Base-by-base conservation (phyloP, 768 basidiomycete species). In the Agrocybe praecox region DNA sequence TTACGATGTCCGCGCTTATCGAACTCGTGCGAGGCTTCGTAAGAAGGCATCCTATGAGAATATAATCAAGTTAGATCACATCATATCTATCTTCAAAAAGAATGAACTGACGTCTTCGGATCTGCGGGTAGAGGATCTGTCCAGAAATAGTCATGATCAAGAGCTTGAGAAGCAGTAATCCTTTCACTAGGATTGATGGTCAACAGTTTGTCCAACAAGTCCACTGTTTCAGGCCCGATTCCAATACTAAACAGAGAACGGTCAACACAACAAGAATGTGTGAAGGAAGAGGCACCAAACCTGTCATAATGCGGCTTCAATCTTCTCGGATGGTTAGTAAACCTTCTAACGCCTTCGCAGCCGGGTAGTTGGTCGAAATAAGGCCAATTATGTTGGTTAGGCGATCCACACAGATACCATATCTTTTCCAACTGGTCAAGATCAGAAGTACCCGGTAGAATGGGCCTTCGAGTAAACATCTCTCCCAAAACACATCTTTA, bases 121-220 rank as follows among this genome's bases (percentile, higher is more conserved):
- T 92, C 90, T 19, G 90, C 90, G 33, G 95, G 92, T 34, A 94
- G 65, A 0, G 96, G 96, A 60, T 92, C 87, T 0, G 87, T 88
- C 92, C 93, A 97, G 71, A 98, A 97, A 76, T 94, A 98, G 18
- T 91, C 87, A 67, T 98, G 94, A 63, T 95, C 89, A 51, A 98
- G 80, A 0, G 96, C 96, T 56, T 93, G 81, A 2, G 83, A 72
- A 9, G 96, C 96, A 1, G 95, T 94, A 40, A 94, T 81, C 18
- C 96, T 82, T 55, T 90, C 83, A 58, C 80, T 79, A 2, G 96
- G 96, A 68, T 98, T 91, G 63, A 94, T 88, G 0, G 79, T 85
- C 23, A 98, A 75, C 33, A 98, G 74, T 65, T 86, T 87, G 62
- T 95, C 94, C 60, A 97, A 66, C 22, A 98, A 76, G 68, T 96